These are phyloP conservation scores for Fusarium pseudonygamai DNA, from an alignment of 2,329 filamentous ascomycete genomes.

Conservation along the genomic window DNA sequence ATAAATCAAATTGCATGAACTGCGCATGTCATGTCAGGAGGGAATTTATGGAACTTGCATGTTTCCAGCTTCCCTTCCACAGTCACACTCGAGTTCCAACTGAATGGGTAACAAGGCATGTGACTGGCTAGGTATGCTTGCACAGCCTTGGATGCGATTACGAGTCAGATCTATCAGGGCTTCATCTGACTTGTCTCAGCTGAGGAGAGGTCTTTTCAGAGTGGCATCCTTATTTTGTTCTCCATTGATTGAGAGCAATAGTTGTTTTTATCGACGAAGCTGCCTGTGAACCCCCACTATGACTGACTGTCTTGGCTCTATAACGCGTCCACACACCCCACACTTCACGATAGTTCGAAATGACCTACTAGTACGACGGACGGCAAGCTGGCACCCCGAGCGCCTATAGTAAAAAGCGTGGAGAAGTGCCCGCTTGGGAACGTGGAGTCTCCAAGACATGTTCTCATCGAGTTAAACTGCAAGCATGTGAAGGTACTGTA, in stretches of 20 bases:
- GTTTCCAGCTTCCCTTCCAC: constrained; percentile 13
- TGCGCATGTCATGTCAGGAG: constrained; percentile 8
- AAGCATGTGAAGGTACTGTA: constrained; percentile 1
- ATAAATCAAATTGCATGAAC: constrained; percentile 6
- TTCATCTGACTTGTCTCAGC: constrained; percentile 19
- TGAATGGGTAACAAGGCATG: constrained; percentile 28
- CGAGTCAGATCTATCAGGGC: constrained; percentile 15
- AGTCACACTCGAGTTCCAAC: constrained; percentile 18
- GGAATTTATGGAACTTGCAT: constrained; percentile 18
- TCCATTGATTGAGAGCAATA: background rate
- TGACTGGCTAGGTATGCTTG: constrained; percentile 21
- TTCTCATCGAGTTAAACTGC: constrained; percentile 25
- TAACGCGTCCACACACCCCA: constrained; percentile 20
- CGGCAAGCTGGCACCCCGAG: constrained; percentile 29
- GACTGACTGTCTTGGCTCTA: constrained; percentile 7
- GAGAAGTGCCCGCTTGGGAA: constrained; percentile 25
- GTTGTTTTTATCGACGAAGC: background rate
- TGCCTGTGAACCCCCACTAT: constrained; percentile 12
- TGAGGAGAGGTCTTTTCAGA: background rate
- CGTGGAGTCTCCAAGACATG: constrained; percentile 23
- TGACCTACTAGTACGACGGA: background rate
- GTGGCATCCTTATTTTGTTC: background rate
- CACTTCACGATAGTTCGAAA: constrained; percentile 26
- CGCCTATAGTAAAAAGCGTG: constrained; percentile 22
- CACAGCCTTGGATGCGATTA: constrained; percentile 14